Evolutionary conservation across 306 rosid genomes (phyloP).

Genomic region (Citrullus amarus): DNA sequence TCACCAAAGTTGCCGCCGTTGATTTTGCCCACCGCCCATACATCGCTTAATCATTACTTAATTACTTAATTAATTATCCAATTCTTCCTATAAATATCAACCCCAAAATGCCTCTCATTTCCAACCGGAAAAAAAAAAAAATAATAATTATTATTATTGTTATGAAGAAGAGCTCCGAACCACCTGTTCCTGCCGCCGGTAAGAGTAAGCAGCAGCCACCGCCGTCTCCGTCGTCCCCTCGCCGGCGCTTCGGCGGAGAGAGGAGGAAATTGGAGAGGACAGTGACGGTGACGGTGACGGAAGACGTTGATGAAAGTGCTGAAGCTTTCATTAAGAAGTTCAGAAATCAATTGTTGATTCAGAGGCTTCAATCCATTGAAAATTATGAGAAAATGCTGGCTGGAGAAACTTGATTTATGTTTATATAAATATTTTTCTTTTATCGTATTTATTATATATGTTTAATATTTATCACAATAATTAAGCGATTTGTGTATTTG

Average conservation of each 20-base stretch:
- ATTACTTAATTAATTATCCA: not conserved
- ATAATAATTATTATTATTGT: not conserved
- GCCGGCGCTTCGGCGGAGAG: not conserved
- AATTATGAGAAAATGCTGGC: conserved; percentile 67
- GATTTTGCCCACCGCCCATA: not conserved
- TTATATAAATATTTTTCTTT: not conserved
- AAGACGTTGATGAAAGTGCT: conserved; percentile 67
- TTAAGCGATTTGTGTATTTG: not conserved
- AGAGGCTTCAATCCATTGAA: conserved; percentile 82
- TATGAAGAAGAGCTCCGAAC: not conserved
- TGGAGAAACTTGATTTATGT: conserved; percentile 27
- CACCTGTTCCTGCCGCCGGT: not conserved
- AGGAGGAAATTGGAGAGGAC: conserved; percentile 44
- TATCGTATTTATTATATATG: not conserved
- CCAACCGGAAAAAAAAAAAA: not conserved
- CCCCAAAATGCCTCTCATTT: not conserved
- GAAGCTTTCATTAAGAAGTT: conserved; percentile 85
- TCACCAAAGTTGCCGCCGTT: not conserved
- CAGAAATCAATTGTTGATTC: conserved; percentile 59
- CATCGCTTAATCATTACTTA: not conserved
- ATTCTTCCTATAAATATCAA: not conserved
- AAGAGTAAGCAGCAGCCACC: not conserved
- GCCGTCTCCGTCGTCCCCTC: not conserved
- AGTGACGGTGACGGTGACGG: conserved; percentile 33
- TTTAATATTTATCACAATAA: not conserved